Percentiles rank a stretch among this genome's conserved stretches.
phyloP scores from a whole-genome alignment of 768 basidiomycete genomes.

The Harrya chromipes region DNA sequence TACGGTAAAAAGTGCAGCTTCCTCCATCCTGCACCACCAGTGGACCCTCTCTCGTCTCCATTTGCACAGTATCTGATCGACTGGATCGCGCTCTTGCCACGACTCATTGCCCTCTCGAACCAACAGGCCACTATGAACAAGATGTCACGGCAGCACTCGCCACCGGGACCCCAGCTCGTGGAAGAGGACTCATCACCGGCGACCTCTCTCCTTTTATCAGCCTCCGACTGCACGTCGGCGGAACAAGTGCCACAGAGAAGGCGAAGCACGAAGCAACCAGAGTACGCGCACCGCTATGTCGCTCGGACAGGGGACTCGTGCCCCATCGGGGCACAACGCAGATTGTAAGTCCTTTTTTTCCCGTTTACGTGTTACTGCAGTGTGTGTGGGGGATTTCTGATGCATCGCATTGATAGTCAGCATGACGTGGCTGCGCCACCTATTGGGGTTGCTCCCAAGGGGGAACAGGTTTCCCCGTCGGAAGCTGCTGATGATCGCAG shows the following conservation, averaged over 20 bases:
- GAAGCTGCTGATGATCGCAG: slow-evolving; percentile 4
- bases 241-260: slow-evolving; percentile 4
- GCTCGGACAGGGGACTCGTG: slow-evolving; percentile 42
- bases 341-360: slow-evolving; percentile 36
- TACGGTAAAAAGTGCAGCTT: slow-evolving; percentile 39
- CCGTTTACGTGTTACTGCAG: not conserved
- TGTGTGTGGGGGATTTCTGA: not conserved
- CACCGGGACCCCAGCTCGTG: slow-evolving; percentile 7
- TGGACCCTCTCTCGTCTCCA: slow-evolving; percentile 11
- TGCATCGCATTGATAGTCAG: slow-evolving; percentile 5
- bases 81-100: slow-evolving; percentile 20
- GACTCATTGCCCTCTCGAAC: slow-evolving; percentile 9
- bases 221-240: slow-evolving; percentile 16
- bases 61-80: slow-evolving; percentile 14
- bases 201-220: slow-evolving; percentile 22
- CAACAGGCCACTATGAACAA: slow-evolving; percentile 1
- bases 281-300: slow-evolving; percentile 41
- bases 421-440: slow-evolving; percentile 24
- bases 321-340: slow-evolving; percentile 39
- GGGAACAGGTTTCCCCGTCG: slow-evolving; percentile 3
- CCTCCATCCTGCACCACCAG: slow-evolving; percentile 28
- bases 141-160: not conserved
- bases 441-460: slow-evolving; percentile 14
- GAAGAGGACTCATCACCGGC: slow-evolving; percentile 21
- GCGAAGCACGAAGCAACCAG: slow-evolving; percentile 22